Conservation (phyloP, 2,329 filamentous ascomycete species). For the Verticillium zaregamsianum region DNA sequence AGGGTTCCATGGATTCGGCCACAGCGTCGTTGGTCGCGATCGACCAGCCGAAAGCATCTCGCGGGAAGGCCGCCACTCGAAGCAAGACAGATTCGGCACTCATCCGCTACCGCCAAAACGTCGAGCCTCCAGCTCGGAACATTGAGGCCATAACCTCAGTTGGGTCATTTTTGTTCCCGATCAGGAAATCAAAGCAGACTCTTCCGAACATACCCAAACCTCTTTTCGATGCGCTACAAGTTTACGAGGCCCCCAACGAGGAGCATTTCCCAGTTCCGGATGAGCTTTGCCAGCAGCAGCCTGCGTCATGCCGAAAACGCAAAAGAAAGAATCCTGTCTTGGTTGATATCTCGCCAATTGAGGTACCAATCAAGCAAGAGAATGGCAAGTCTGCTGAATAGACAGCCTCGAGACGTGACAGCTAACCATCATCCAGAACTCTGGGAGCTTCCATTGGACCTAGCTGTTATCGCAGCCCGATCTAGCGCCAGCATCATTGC, state of each 20-base stretch:
- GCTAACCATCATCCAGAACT: neutral
- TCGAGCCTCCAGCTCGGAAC: neutral
- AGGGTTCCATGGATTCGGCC: neutral
- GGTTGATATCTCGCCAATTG: neutral
- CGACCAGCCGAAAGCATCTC: neutral
- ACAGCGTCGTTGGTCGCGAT: neutral
- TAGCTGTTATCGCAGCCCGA: neutral
- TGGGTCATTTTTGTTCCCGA: neutral
- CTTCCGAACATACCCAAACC: too few species aligned
- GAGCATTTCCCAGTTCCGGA: too few species aligned
- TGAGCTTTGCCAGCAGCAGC: too few species aligned
- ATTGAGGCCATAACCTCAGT: neutral
- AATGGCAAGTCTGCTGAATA: neutral
- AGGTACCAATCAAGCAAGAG: neutral
- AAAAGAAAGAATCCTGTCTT: neutral
- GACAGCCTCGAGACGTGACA: neutral
- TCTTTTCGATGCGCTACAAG: too few species aligned
- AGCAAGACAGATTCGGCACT: neutral
- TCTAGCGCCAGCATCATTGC: slow-evolving; percentile 37
- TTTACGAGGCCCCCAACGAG: too few species aligned
- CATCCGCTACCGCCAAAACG: neutral
- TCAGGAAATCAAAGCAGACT: too few species aligned
- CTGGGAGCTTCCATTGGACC: neutral
- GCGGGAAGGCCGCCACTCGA: neutral
- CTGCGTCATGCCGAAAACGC: too few species aligned